Base-by-base conservation (phyloP, 129 eudicot species). In the Apium graveolens region DNA sequence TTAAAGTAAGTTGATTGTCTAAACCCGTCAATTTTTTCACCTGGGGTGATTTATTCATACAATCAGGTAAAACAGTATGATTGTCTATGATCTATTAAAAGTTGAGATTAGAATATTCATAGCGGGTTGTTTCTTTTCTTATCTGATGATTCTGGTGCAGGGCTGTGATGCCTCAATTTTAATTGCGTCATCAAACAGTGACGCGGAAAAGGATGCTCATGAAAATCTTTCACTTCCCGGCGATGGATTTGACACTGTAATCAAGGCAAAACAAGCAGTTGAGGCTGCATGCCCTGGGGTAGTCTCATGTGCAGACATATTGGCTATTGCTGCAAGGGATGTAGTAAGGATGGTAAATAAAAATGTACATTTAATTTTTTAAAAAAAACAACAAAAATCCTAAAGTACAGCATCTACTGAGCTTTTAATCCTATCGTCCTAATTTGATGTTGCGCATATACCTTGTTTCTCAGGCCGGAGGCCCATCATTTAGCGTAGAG, bases 151-250 rank as follows among this genome's bases (percentile, higher is more conserved):
- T 14, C n/a, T 32, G n/a, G n/a, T 88, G 83, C 46, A 93, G 98
- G 98, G 98, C 62, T 90, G 94, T 82, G 98, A 93, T 84, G 98
- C 90, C 70, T 93, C 97, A 3, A 82, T 93, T 72, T 79, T 89
- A 60, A 90, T 90, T 27, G 80, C 86, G 11, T 93, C 98, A 2
- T 88, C 94, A 20, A 86, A 86, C 53, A 83, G 80, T 1, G 98
- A 90, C 55, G 98, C 98, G 0, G 98, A 93, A 80, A 93, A 85
- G 71, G 98, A 90, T 72, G 81, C 94, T 14, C 63, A 27, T 7
- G 94, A 90, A 32, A 93, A 93, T 79, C 80, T 93, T 26, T 89
- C 98, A 7, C 87, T 93, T 0, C 92, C 96, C 0, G 96, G 96
- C 31, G 93, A 93, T 42, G 98, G 98, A 7, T 93, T 93, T 24